These are phyloP conservation scores for Pichia sporocuriosa DNA, from an alignment of 805 yeast species.

Conservation along the genomic window DNA sequence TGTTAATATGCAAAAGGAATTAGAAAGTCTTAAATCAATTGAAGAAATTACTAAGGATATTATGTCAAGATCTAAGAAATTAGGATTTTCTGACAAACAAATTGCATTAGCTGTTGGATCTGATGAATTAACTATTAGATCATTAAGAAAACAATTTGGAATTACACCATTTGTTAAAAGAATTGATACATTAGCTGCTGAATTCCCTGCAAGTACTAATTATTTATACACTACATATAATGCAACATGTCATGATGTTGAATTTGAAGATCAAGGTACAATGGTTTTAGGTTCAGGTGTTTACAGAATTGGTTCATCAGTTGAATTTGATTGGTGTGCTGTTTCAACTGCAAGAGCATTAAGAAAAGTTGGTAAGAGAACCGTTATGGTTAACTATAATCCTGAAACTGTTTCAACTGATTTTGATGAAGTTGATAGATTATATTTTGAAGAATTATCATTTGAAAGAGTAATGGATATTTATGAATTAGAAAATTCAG, in stretches of 20 bases:
- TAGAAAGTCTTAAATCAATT: slow-evolving; percentile 58
- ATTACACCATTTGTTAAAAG: slow-evolving; percentile 91
- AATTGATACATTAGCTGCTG: slow-evolving; percentile 96
- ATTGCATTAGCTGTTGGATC: slow-evolving; percentile 71
- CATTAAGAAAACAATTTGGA: slow-evolving; percentile 69
- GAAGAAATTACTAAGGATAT: slow-evolving; percentile 59
- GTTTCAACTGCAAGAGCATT: slow-evolving; percentile 93
- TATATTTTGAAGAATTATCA: slow-evolving; percentile 91
- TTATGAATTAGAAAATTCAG: slow-evolving; percentile 83
- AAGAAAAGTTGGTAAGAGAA: slow-evolving; percentile 78
- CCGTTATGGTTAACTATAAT: slow-evolving; percentile 95
- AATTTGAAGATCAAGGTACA: slow-evolving; percentile 83
- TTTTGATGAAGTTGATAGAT: slow-evolving; percentile 95
- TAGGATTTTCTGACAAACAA: slow-evolving; percentile 94
- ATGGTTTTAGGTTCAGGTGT: slow-evolving; percentile 98
- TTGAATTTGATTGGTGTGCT: slow-evolving; percentile 99
- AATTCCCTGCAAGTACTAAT: slow-evolving; percentile 96
- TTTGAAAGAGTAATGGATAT: slow-evolving; percentile 97
- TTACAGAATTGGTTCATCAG: slow-evolving; percentile 96
- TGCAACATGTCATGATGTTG: slow-evolving; percentile 78
- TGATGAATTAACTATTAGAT: slow-evolving; percentile 75
- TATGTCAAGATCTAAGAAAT: slow-evolving; percentile 75
- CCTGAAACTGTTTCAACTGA: slow-evolving; percentile 99
- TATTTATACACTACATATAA: slow-evolving; percentile 94
- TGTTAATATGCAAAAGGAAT: slow-evolving; percentile 78